Conservation (phyloP, 164 flowering plant genomes). For the Vitis cinerea region DNA sequence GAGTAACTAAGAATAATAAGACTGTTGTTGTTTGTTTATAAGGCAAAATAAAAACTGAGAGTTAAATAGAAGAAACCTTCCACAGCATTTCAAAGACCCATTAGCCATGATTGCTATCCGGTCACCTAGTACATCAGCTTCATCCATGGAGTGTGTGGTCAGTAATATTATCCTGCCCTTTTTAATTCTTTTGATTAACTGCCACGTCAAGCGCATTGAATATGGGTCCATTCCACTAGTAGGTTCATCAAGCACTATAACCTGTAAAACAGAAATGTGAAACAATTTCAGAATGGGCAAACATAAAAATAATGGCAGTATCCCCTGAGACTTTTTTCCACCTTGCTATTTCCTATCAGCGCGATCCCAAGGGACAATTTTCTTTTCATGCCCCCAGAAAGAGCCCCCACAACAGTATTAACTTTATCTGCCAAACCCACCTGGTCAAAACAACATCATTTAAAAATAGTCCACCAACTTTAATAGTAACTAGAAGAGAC, state of each 20-base stretch:
- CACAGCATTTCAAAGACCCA: constrained; percentile 96
- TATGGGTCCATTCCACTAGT: constrained; percentile 99
- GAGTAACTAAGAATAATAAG: neutral
- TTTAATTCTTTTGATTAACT: constrained; percentile 77
- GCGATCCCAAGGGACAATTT: constrained; percentile 95
- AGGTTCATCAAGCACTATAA: constrained; percentile 96
- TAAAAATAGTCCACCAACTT: neutral
- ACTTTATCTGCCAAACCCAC: constrained; percentile 90
- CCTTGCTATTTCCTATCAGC: constrained; percentile 95
- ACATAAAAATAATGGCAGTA: constrained; percentile 1
- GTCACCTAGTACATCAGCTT: constrained; percentile 96
- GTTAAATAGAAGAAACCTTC: constrained; percentile 54
- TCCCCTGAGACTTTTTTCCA: constrained; percentile 14
- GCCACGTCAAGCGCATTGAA: constrained; percentile 99
- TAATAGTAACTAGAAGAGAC: too few relatives aligned
- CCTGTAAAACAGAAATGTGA: constrained; percentile 39
- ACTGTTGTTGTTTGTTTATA: neutral
- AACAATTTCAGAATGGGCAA: constrained; percentile 3
- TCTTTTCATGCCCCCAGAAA: constrained; percentile 99
- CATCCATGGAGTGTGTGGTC: constrained; percentile 99
- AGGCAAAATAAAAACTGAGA: neutral
- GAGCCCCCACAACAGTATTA: constrained; percentile 64
- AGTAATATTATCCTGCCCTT: constrained; percentile 90
- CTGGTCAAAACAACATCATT: constrained; percentile 32
- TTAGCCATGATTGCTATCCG: constrained; percentile 98